Conservation (phyloP, 441 rosid genomes). For the Pelargonium hybrid region DNA sequence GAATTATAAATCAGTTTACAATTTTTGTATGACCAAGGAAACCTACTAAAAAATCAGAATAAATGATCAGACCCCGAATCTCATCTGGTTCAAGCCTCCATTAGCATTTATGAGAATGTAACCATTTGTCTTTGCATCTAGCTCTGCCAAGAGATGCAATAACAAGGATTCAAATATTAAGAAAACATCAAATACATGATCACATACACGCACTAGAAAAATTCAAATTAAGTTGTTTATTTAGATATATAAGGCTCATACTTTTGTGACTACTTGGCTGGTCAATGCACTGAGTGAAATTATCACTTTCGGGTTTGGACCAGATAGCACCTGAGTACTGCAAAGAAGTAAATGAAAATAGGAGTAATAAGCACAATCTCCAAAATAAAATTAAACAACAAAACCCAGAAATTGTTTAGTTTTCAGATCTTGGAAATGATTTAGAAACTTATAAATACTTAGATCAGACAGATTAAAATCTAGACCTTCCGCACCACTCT, state of each 20-base stretch:
- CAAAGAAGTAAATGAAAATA: constrained; percentile 23
- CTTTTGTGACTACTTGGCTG: constrained; percentile 45
- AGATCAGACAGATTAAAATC: not conserved
- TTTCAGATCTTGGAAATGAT: not conserved
- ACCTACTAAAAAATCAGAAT: not conserved
- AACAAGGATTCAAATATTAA: not conserved
- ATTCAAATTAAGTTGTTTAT: not conserved
- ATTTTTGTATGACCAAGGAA: not conserved
- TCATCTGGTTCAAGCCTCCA: constrained; percentile 98
- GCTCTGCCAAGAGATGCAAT: constrained; percentile 38
- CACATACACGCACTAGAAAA: not conserved
- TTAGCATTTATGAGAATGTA: constrained; percentile 84
- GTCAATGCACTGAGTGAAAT: constrained; percentile 61
- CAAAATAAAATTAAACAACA: not conserved
- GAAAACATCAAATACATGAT: not conserved
- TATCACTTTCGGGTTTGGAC: constrained; percentile 66
- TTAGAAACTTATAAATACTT: not conserved
- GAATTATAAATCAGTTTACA: constrained; percentile 37
- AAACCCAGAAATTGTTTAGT: not conserved
- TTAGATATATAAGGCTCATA: constrained; percentile 21
- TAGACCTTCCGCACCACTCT: not conserved
- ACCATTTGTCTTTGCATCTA: constrained; percentile 62
- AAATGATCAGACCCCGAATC: constrained; percentile 79
- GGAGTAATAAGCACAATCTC: not conserved
- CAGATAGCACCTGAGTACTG: constrained; percentile 60